phyloP scores from a whole-genome alignment of 148 eudicot genomes.

The Gaultheria prostrata region DNA sequence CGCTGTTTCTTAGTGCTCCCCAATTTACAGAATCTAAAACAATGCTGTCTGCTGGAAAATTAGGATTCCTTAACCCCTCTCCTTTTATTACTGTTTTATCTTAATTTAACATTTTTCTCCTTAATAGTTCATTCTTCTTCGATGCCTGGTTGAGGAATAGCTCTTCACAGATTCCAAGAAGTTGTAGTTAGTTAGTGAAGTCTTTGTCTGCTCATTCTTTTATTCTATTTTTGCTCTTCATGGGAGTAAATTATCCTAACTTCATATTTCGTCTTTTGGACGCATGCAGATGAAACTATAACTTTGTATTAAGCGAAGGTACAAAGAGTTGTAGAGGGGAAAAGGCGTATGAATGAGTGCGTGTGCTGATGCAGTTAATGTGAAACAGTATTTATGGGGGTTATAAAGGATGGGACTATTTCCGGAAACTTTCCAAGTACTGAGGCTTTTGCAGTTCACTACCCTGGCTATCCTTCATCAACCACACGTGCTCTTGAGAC shows the following conservation, averaged over 20 bases:
- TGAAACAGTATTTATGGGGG: slow-evolving; percentile 43
- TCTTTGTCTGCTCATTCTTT: background rate
- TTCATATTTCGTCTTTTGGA: background rate
- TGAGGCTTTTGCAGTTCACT: slow-evolving; percentile 66
- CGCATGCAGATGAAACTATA: background rate
- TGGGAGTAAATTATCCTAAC: background rate
- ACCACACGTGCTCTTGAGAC: slow-evolving; percentile 71
- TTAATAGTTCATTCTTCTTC: background rate
- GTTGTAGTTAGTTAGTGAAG: background rate
- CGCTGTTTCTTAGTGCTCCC: background rate
- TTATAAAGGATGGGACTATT: slow-evolving; percentile 63
- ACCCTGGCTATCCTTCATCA: slow-evolving; percentile 91
- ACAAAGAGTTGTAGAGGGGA: background rate
- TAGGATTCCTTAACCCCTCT: background rate
- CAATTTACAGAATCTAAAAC: background rate
- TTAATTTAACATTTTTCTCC: background rate
- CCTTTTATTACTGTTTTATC: background rate
- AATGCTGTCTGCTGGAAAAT: background rate
- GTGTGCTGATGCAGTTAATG: background rate
- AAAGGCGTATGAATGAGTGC: background rate
- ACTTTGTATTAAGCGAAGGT: background rate
- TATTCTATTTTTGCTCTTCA: background rate
- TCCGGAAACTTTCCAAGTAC: slow-evolving; percentile 59
- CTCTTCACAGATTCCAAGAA: background rate
- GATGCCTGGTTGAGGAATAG: background rate